These are phyloP conservation scores for Thalassia testudinum DNA, from an alignment of 116 monocot genomes.

Conservation along the genomic window DNA sequence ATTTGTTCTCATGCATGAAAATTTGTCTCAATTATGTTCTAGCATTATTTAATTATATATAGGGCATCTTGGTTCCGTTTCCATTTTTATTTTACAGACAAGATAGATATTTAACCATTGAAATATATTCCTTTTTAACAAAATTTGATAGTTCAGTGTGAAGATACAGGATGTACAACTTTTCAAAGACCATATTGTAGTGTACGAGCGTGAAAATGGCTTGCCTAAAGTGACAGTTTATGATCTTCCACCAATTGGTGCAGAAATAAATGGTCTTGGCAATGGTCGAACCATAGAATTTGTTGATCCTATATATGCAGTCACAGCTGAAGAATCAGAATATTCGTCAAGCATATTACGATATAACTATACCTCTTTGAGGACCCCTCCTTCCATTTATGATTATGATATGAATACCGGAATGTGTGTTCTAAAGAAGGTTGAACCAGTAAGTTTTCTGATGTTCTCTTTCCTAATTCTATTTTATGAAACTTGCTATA, in stretches of 20 bases:
- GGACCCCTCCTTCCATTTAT: slow-evolving; percentile 70
- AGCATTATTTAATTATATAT: too few species aligned
- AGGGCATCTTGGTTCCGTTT: neutral
- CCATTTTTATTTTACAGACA: neutral
- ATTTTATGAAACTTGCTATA: too few species aligned
- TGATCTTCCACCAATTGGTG: slow-evolving; percentile 54
- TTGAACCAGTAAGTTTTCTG: slow-evolving; percentile 32
- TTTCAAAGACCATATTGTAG: slow-evolving; percentile 63
- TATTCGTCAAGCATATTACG: slow-evolving; percentile 65
- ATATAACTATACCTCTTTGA: slow-evolving; percentile 87
- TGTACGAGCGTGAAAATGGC: slow-evolving; percentile 86
- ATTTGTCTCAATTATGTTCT: too few species aligned
- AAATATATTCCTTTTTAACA: neutral
- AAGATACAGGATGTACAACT: slow-evolving; percentile 69
- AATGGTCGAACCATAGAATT: slow-evolving; percentile 53
- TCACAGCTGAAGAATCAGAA: slow-evolving; percentile 44
- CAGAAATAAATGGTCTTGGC: slow-evolving; percentile 40
- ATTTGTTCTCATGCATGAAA: too few species aligned
- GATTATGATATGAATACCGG: slow-evolving; percentile 84
- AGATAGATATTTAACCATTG: slow-evolving; percentile 10
- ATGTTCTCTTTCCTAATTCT: too few species aligned
- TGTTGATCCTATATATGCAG: slow-evolving; percentile 69
- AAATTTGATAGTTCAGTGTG: slow-evolving; percentile 44
- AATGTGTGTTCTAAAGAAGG: slow-evolving; percentile 79
- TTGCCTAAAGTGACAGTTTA: slow-evolving; percentile 63